Percentiles rank a stretch among this genome's conserved stretches.
phyloP scores from a whole-genome alignment of 495 filamentous ascomycete species.

The Thermothielavioides terrestris region DNA sequence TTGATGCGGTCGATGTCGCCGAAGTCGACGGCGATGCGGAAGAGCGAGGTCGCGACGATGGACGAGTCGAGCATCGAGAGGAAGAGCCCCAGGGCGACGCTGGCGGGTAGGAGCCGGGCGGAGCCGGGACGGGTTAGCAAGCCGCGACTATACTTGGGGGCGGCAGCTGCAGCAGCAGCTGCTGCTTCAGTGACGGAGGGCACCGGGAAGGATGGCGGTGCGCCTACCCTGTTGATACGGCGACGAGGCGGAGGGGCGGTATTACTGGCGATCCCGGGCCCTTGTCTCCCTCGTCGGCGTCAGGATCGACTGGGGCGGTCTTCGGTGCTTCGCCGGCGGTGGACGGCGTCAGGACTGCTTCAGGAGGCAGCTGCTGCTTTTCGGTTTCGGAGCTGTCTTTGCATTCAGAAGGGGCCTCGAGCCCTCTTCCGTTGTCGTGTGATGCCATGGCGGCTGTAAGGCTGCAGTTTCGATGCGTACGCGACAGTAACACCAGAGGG shows the following conservation, averaged over 20 bases:
- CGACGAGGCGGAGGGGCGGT: background rate
- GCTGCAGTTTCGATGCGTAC: too few relatives aligned
- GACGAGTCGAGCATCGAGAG: slow-evolving; percentile 37
- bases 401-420: background rate
- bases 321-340: background rate
- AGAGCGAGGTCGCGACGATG: slow-evolving; percentile 40
- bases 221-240: background rate
- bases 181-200: background rate
- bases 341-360: background rate
- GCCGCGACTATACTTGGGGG: too few relatives aligned
- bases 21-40: slow-evolving; percentile 36
- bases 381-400: background rate
- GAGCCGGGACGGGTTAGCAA: background rate
- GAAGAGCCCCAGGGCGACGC: slow-evolving; percentile 23
- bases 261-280: background rate
- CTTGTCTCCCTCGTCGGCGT: background rate
- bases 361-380: too few relatives aligned
- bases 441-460: background rate
- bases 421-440: background rate
- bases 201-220: background rate
- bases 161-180: too few relatives aligned
- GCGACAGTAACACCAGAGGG: too few relatives aligned
- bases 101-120: background rate
- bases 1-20: slow-evolving; percentile 27
- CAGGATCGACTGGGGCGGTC: background rate